phyloP scores from a whole-genome alignment of 1,139 yeast species.

The Yamadazyma oceani region DNA sequence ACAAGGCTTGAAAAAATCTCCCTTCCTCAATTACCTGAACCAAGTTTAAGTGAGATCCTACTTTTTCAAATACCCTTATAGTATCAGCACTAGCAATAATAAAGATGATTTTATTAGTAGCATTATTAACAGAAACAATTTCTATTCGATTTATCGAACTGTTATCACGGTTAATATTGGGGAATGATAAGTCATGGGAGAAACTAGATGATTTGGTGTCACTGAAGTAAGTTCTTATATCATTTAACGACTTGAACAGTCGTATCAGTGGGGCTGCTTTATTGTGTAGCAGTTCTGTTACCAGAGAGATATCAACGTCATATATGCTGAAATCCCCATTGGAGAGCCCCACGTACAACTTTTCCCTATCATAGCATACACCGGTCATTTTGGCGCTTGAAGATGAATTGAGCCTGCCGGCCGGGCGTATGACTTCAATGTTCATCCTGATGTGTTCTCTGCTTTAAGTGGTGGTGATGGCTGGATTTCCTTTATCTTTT shows the following conservation, averaged over 20 bases:
- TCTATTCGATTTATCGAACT: slow-evolving; percentile 11
- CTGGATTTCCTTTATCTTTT: too few relatives aligned
- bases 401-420: slow-evolving; percentile 16
- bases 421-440: slow-evolving; percentile 17
- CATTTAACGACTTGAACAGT: slow-evolving; percentile 28
- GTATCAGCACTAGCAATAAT: slow-evolving; percentile 27
- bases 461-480: too few relatives aligned
- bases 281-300: slow-evolving; percentile 4
- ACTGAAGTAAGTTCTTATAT: slow-evolving; percentile 23
- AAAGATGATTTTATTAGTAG: slow-evolving; percentile 25
- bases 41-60: slow-evolving; percentile 36
- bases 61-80: slow-evolving; percentile 33
- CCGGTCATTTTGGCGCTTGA: slow-evolving; percentile 24
- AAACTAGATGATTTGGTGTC: slow-evolving; percentile 21
- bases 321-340: slow-evolving; percentile 39
- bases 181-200: slow-evolving; percentile 15
- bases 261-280: slow-evolving; percentile 17
- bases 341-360: slow-evolving; percentile 33
- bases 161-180: slow-evolving; percentile 17
- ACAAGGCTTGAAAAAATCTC: slow-evolving; percentile 16
- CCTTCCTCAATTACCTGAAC: slow-evolving; percentile 32
- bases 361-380: slow-evolving; percentile 19
- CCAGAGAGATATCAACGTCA: slow-evolving; percentile 15
- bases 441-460: too few relatives aligned
- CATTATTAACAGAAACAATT: slow-evolving; percentile 12